These are phyloP conservation scores for Saccharomycopsis synnaedendra DNA, from an alignment of 805 yeast genomes.

Conservation along the genomic window DNA sequence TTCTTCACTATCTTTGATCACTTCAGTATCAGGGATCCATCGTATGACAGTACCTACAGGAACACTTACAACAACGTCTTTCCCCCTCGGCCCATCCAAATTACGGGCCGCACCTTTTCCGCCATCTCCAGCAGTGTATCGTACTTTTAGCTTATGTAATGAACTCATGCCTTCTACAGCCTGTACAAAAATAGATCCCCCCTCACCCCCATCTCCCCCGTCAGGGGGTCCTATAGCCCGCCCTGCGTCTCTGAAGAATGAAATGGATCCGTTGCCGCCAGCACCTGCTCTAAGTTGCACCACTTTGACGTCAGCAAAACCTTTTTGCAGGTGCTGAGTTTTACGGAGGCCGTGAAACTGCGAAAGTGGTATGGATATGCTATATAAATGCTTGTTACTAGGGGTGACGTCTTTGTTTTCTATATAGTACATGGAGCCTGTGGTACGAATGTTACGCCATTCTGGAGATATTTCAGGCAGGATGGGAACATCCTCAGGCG, in stretches of 20 bases:
- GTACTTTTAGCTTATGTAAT: constrained; percentile 54
- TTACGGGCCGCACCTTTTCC: constrained; percentile 61
- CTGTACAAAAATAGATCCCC: constrained; percentile 78
- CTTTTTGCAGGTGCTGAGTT: constrained; percentile 24
- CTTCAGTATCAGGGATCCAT: constrained; percentile 72
- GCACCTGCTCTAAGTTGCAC: constrained; percentile 61
- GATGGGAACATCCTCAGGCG: not conserved
- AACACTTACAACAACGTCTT: constrained; percentile 67
- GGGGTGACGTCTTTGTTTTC: not conserved
- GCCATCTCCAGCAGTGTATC: constrained; percentile 68
- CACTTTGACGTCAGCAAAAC: constrained; percentile 56
- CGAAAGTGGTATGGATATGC: constrained; percentile 3
- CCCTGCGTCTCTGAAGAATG: constrained; percentile 81
- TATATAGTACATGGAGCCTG: constrained; percentile 9
- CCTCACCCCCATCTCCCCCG: constrained; percentile 98
- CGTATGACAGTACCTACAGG: constrained; percentile 85
- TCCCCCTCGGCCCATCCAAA: constrained; percentile 78
- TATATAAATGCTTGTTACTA: not conserved
- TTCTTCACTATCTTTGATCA: constrained; percentile 24
- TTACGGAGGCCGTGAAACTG: constrained; percentile 8
- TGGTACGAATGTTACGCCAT: constrained; percentile 7
- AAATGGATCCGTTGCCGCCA: constrained; percentile 84
- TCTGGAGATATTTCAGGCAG: not conserved
- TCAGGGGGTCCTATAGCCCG: constrained; percentile 87
- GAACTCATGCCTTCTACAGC: constrained; percentile 66